Evolutionary conservation across 2,329 filamentous ascomycete species (phyloP).

Genomic region (Colletotrichum acutatum): DNA sequence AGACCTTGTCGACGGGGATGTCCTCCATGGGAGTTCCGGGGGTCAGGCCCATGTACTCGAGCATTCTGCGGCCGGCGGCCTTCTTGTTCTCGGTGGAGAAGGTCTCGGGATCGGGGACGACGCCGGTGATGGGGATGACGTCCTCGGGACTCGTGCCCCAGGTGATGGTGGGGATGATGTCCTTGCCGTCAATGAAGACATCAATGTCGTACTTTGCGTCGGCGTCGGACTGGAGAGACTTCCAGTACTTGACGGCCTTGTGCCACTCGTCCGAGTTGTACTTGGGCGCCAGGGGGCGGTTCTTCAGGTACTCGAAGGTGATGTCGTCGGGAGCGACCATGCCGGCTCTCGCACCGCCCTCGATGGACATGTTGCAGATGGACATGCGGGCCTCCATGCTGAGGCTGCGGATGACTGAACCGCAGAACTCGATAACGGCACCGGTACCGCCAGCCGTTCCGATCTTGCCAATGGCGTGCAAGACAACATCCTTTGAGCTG

Average conservation of each 20-base stretch:
- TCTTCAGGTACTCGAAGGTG: conserved; percentile 96
- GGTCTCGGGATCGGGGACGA: conserved; percentile 90
- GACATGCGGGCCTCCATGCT: conserved; percentile 99
- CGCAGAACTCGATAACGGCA: conserved; percentile 96
- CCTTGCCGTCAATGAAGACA: conserved; percentile 89
- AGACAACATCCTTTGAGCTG: conserved; percentile 94
- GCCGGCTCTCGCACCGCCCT: conserved; percentile 92
- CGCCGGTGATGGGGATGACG: conserved; percentile 91
- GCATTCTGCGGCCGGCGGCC: conserved; percentile 79
- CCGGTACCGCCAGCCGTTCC: conserved; percentile 96
- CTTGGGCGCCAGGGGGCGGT: conserved; percentile 87
- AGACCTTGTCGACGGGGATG: conserved; percentile 93
- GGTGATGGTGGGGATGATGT: conserved; percentile 92
- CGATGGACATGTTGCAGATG: conserved; percentile 99
- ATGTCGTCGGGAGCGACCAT: conserved; percentile 96
- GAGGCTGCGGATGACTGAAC: conserved; percentile 87
- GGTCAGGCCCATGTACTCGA: conserved; percentile 96
- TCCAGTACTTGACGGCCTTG: conserved; percentile 89
- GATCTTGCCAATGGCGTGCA: conserved; percentile 92
- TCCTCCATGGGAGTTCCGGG: conserved; percentile 92
- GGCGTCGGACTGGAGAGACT: conserved; percentile 84
- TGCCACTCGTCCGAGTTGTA: conserved; percentile 89
- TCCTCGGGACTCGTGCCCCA: conserved; percentile 99
- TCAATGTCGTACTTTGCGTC: conserved; percentile 91
- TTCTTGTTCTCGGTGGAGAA: conserved; percentile 86